Evolutionary conservation across 352 stramenopile genomes (phyloP), one percentile per base, ranked within the genome.

Genomic region (Phytophthora cactorum): DNA sequence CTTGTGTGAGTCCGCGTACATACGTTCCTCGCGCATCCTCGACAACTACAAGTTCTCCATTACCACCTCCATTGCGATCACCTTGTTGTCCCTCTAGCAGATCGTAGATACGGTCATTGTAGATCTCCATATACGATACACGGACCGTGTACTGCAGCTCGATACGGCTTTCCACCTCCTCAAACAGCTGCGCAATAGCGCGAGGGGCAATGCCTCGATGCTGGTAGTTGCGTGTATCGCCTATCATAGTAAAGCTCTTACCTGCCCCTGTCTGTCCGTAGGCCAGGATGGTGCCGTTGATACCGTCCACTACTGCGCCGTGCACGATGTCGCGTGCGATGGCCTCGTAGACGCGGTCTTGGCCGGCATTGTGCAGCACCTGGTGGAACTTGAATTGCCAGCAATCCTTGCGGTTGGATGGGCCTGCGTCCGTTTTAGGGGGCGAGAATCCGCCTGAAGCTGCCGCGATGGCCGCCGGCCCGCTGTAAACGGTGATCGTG

Each of bases 121-220:
- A 98, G 66, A 98, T 98, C 78, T 98, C 95, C 84, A 98, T 94
- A 81, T 98, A 98, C 51, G 92, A 97, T 51, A 92, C 90, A 25
- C 77, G 78, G 32, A 98, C 81, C 1, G 63, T 78, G 64, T 96
- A 98, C 50, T 91, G 85, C 34, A 95, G 84, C 66, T 98, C 93
- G 43, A 94, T 92, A 27, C 91, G 84, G 64, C 82, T 93, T 39
- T 93, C 86, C n/a, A 97, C 80, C 60, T 97, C 88, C 43, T 96
- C 80, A 59, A 94, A 98, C 6, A 98, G 74, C 51, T 98, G 92
- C 4, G 86, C 84, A 59, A 98, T 84, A 1, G 90, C 86, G 7
- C 90, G 77, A 2, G 93, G 93, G 4, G 91, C 89, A 57, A 98
- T 95, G 10, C 92, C 92, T 32, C 93, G 82, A 67, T 97, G 90